Conservation (phyloP, 1,284 basidiomycete species). For the Austroboletus niveus region DNA sequence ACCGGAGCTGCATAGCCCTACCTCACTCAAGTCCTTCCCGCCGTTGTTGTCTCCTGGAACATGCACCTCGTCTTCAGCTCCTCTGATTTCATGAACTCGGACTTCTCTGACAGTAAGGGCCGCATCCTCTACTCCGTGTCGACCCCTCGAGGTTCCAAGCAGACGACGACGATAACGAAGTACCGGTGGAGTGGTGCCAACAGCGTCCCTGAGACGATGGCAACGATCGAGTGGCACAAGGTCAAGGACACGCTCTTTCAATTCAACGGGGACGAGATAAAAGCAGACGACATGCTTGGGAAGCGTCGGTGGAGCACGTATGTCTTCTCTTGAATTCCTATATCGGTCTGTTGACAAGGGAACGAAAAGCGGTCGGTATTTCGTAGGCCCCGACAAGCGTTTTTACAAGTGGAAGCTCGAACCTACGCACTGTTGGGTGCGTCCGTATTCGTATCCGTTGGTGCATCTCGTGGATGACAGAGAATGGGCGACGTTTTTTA, state of each 20-base stretch:
- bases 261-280: slow-evolving; percentile 22
- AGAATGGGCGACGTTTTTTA: too few species aligned
- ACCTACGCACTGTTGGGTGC: slow-evolving; percentile 22
- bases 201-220: slow-evolving; percentile 28
- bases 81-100: slow-evolving; percentile 20
- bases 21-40: background rate
- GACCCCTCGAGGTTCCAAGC: slow-evolving; percentile 19
- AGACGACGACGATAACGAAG: slow-evolving; percentile 25
- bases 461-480: too few species aligned
- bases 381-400: slow-evolving; percentile 26
- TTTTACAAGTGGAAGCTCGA: slow-evolving; percentile 32
- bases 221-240: slow-evolving; percentile 27
- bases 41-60: background rate
- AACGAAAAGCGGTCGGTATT: slow-evolving; percentile 25
- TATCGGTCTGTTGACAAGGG: background rate
- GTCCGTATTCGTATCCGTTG: background rate
- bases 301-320: slow-evolving; percentile 27
- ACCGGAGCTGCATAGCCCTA: background rate
- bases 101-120: slow-evolving; percentile 21
- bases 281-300: slow-evolving; percentile 21
- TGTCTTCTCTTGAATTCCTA: slow-evolving; percentile 1
- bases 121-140: slow-evolving; percentile 25
- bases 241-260: slow-evolving; percentile 22
- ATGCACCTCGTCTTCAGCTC: slow-evolving; percentile 27
- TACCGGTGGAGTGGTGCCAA: slow-evolving; percentile 25